Evolutionary conservation across 345 rosid species (phyloP).

Genomic region (Reutealis trisperma): DNA sequence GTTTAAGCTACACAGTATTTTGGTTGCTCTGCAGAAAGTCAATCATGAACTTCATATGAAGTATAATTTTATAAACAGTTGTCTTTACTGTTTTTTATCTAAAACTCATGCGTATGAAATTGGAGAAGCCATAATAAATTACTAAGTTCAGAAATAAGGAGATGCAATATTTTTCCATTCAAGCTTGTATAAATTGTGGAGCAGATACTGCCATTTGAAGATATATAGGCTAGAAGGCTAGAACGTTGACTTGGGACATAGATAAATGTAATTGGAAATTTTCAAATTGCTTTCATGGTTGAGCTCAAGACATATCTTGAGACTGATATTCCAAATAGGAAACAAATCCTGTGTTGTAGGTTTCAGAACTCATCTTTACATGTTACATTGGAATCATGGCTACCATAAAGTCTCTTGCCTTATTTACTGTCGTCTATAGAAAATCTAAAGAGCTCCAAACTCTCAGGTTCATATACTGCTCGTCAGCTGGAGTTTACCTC

Average conservation of each 20-base stretch:
- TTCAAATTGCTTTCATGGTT: not conserved
- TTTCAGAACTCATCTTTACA: not conserved
- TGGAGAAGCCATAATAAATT: not conserved
- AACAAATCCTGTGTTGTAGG: not conserved
- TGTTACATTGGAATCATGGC: not conserved
- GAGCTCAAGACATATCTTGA: too few species aligned
- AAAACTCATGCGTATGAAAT: not conserved
- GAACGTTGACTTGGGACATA: not conserved
- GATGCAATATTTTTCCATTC: not conserved
- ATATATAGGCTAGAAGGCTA: not conserved
- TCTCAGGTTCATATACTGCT: conserved; percentile 86
- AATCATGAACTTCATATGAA: not conserved
- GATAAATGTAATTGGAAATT: not conserved
- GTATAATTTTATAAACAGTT: not conserved
- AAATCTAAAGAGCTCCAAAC: conserved; percentile 25
- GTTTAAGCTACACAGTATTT: not conserved
- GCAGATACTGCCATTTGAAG: not conserved
- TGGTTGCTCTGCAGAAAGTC: not conserved
- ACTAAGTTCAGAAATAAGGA: not conserved
- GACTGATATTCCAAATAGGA: not conserved
- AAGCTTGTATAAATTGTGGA: not conserved
- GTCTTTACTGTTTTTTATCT: not conserved
- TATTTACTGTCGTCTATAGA: not conserved
- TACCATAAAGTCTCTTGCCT: not conserved
- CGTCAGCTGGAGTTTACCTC: conserved; percentile 94